Evolutionary conservation across 2,329 filamentous ascomycete genomes (phyloP), one percentile per base, ranked within the genome.

Genomic region (Aspergillus sp.): DNA sequence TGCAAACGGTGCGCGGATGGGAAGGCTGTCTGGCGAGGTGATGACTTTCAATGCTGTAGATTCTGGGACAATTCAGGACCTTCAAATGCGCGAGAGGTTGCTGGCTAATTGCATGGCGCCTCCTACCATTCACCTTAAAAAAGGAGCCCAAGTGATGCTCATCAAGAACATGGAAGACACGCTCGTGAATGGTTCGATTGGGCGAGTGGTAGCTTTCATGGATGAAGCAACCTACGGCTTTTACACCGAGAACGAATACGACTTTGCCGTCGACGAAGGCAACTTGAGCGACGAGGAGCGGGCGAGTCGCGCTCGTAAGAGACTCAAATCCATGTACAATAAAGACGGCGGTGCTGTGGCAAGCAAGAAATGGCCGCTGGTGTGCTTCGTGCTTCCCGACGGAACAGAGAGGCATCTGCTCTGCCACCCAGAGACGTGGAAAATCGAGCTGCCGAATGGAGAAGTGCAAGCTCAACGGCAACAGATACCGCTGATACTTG

Each of bases 121-220:
- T 0, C 80, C 81, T 47, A 53, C 62, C 0, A 74, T 98, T 13
- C 76, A 82, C 20, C 64, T 98, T 17, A 96, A 95, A 58, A 80
- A 91, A 41, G 85, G 86, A 7, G 85, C 91, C 0, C 93, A 98
- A 55, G 93, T 98, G 27, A 98, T 98, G 91, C 68, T 98, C n/a
- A 95, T 98, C 69, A 98, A 98, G 60, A 98, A 98, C 49, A 80
- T 96, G 63, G 91, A 98, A 52, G 86, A 94, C 24, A 80, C 76
- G 0, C 71, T 98, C 0, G 91, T 96, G 45, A 98, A 98, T 52
- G 91, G 91, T 4, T 93, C 89, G 0, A 69, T 98, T 7, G 91
- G 91, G 15, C 88, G 82, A 40, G 82, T 98, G 4, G 71, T 80
- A 8, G 76, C 72, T 4, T 93, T 94, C 58, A 88, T 86, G 80